Percentiles rank a stretch among this genome's conserved stretches.
Evolutionary conservation across 2,329 filamentous ascomycete species (phyloP).

Genomic region (Verticillium dahliae): DNA sequence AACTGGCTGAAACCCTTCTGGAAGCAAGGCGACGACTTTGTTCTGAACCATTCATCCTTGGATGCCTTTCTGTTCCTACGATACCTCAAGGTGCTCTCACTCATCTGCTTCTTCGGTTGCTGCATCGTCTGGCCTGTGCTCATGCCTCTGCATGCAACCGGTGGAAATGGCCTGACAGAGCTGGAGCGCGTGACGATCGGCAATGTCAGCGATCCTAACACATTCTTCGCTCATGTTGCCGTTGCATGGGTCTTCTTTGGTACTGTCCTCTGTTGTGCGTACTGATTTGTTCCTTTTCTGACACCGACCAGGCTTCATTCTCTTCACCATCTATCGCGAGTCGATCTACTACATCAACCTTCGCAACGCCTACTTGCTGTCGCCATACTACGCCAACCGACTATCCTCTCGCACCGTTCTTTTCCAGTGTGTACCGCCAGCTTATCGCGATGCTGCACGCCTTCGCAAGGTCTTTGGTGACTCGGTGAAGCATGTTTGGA

Average conservation of each 20-base stretch:
- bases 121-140: conserved; percentile 81
- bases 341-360: conserved; percentile 90
- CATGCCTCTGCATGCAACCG: conserved; percentile 78
- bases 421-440: conserved; percentile 77
- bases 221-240: conserved; percentile 74
- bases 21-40: conserved; percentile 65
- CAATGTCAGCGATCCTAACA: conserved; percentile 50
- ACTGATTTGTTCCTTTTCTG: neutral
- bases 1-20: conserved; percentile 65
- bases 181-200: conserved; percentile 52
- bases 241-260: conserved; percentile 77
- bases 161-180: conserved; percentile 57
- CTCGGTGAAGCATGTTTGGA: conserved; percentile 77
- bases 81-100: conserved; percentile 54
- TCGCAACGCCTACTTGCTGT: conserved; percentile 87
- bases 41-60: conserved; percentile 84
- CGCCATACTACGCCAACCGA: conserved; percentile 73
- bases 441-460: conserved; percentile 68
- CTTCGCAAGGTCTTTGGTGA: conserved; percentile 72
- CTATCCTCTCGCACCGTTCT: conserved; percentile 88
- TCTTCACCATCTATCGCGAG: conserved; percentile 85
- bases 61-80: conserved; percentile 89
- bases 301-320: conserved; percentile 55
- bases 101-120: conserved; percentile 75
- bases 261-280: conserved; percentile 7